Conservation (phyloP, 202 grass and related monocot genomes). For the Elaeis oleifera region DNA sequence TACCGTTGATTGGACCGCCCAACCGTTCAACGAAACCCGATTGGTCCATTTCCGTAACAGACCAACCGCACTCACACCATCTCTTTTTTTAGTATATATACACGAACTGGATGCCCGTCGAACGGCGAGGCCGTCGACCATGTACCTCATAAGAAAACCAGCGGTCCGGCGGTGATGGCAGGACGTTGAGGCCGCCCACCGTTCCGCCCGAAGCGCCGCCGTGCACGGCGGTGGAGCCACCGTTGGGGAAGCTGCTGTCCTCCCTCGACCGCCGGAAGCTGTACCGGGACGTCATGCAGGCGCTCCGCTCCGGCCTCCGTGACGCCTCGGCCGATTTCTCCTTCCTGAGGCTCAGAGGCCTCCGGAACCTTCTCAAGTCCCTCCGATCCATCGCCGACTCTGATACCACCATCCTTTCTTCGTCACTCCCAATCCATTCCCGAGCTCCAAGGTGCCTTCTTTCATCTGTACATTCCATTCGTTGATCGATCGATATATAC, state of each 20-base stretch:
- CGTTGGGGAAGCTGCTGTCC: constrained; percentile 10
- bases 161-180: no score
- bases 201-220: background rate
- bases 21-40: no score
- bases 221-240: constrained; percentile 1
- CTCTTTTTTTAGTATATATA: no score
- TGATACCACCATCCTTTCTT: constrained; percentile 18
- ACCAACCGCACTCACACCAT: no score
- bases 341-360: constrained; percentile 43
- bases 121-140: no score
- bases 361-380: constrained; percentile 42
- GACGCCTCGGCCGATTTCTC: constrained; percentile 50
- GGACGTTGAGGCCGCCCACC: background rate
- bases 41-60: no score
- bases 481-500: no score
- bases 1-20: no score
- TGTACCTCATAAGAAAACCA: no score
- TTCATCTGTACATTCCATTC: background rate
- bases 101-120: no score
- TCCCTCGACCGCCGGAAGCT: constrained; percentile 31
- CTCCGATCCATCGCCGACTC: constrained; percentile 24
- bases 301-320: constrained; percentile 43
- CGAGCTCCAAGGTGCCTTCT: constrained; percentile 41
- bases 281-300: constrained; percentile 36
- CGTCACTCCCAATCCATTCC: constrained; percentile 38